Base-by-base conservation (phyloP, 345 rosid species). In the Garcia nutans region DNA sequence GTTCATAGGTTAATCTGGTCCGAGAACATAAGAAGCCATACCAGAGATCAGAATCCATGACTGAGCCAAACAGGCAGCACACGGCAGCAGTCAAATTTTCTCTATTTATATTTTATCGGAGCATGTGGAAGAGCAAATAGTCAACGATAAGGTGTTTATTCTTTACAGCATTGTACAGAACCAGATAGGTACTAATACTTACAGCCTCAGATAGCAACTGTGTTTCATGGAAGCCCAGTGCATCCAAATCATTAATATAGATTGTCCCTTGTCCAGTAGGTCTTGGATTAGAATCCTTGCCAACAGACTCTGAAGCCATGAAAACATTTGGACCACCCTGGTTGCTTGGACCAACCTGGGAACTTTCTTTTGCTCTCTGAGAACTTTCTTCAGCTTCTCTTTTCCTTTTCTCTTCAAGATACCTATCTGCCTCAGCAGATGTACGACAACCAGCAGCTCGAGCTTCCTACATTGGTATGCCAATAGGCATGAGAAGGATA, bases 391-490 rank as follows among this genome's bases (percentile, higher is more conserved):
- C 97, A 10, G 87, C 90, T 77, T 91, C 98, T 75, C 89, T 83
- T 86, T 86, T 88, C 82, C 87, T 85, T 68, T 92, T 92, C 60
- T 74, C 86, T 74, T 86, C 93, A 22, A 89, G 74, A 65, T 89
- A 89, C 68, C 87, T 83, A 74, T 93, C 97, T 47, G 97, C 97
- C 86, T 93, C 98, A 42, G 89, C 89, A 42, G 95, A 78, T 28
- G 97, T 85, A 16, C 92, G 89, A 74, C 98, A 96, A 76, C 98
- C 98, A 76, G 98, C 97, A 60, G 88, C 81, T 75, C 85, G 93
- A 47, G 99, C 98, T 73, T 93, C 98, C 99, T 96, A 89, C 70
- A 80, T 57, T 69, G 45, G 65, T 58, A 58, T 57, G 63, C 71
- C 56, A 28, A 47, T 70, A 73, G 63, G 42, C 75, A 47, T 56